These are phyloP conservation scores for Leishmania tarentolae DNA, from an alignment of 208 protist species.

Conservation along the genomic window DNA sequence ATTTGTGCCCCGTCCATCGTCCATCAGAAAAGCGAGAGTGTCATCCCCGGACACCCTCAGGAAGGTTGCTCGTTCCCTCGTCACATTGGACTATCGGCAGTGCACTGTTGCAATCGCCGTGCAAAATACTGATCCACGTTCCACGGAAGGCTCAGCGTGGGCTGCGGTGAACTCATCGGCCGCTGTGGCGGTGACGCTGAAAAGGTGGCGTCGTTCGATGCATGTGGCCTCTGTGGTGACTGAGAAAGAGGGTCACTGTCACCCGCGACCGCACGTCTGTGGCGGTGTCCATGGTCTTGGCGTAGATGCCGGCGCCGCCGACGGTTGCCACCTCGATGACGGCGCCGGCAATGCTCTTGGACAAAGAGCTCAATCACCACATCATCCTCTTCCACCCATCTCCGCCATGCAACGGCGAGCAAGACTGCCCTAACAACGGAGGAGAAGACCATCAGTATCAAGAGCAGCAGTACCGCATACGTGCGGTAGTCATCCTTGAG, in stretches of 20 bases:
- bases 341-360: constrained; percentile 1
- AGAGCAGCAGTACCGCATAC: constrained; percentile 50
- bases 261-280: neutral
- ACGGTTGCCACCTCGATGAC: neutral
- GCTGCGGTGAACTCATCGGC: neutral
- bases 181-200: constrained; percentile 1
- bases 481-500: constrained; percentile 48
- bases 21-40: neutral
- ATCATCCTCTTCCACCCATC: constrained; percentile 36
- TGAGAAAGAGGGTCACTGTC: neutral
- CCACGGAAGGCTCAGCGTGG: constrained; percentile 5
- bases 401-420: constrained; percentile 36
- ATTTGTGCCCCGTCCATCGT: neutral
- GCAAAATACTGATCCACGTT: constrained; percentile 4
- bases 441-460: constrained; percentile 34
- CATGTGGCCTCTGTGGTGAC: neutral
- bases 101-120: constrained; percentile 4
- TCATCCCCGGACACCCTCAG: neutral
- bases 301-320: neutral
- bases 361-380: constrained; percentile 28
- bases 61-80: neutral
- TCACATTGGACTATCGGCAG: neutral
- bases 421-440: constrained; percentile 38
- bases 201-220: neutral
- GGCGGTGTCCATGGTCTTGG: neutral